A percentile compares a stretch with the other conserved stretches of the same genome.
phyloP scores from a whole-genome alignment of 1,284 basidiomycete species.

The Vanrija pseudolonga region DNA sequence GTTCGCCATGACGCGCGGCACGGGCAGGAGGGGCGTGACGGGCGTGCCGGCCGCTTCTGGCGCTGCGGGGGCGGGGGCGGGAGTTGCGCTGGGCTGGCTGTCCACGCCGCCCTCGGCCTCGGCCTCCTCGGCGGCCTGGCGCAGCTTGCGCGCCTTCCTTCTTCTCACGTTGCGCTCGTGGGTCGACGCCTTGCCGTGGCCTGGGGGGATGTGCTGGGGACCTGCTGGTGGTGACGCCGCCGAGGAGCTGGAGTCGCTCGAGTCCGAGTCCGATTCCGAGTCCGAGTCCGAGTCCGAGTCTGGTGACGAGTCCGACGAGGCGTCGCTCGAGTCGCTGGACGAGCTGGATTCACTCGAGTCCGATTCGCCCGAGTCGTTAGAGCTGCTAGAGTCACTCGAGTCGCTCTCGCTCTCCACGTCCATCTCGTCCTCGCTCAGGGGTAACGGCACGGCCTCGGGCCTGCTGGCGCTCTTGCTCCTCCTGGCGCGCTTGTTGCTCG shows the following conservation, averaged over 20 bases:
- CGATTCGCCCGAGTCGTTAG: constrained; percentile 1
- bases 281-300: not conserved
- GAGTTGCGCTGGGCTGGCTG: not conserved
- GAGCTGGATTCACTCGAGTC: not conserved
- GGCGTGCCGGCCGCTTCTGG: not conserved
- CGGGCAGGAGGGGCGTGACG: constrained; percentile 8
- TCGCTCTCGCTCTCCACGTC: not conserved
- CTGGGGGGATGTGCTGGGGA: constrained; percentile 29
- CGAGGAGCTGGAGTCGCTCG: constrained; percentile 6
- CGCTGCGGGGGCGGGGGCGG: too few species aligned
- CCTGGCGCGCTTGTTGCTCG: constrained; percentile 5
- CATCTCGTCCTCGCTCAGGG: not conserved
- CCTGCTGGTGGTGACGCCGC: not conserved
- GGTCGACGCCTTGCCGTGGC: constrained; percentile 38
- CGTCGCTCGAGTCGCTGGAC: not conserved
- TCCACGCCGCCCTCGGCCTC: not conserved
- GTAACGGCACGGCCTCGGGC: not conserved
- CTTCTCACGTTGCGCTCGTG: constrained; percentile 40
- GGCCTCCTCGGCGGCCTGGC: constrained; percentile 13
- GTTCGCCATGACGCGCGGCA: constrained; percentile 34
- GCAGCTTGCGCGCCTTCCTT: constrained; percentile 21
- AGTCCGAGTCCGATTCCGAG: constrained; percentile 7
- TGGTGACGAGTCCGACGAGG: constrained; percentile 3
- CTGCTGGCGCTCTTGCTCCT: not conserved
- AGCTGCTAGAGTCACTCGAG: not conserved